Evolutionary conservation across 768 basidiomycete species (phyloP).

Genomic region (Agrocybe praecox): DNA sequence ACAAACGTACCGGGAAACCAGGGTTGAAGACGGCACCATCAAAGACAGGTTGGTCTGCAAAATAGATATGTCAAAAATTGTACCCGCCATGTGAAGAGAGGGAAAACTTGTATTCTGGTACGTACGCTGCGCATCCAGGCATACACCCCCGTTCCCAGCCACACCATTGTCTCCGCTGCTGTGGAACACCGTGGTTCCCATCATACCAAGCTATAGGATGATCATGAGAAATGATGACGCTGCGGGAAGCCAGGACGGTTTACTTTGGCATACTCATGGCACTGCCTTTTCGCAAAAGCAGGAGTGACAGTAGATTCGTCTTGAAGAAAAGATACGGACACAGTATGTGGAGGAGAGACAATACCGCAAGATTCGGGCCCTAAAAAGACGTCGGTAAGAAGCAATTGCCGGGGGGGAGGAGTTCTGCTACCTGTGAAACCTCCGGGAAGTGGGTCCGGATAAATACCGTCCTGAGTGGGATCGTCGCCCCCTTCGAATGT

Average conservation of each 20-base stretch:
- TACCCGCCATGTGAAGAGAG: neutral
- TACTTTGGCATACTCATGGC: slow-evolving; percentile 47
- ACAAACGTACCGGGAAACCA: slow-evolving; percentile 21
- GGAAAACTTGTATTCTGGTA: neutral
- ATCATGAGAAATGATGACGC: neutral
- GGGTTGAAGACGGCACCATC: slow-evolving; percentile 28
- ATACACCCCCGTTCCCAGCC: slow-evolving; percentile 33
- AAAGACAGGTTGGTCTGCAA: slow-evolving; percentile 23
- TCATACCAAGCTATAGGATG: slow-evolving; percentile 48
- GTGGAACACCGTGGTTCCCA: slow-evolving; percentile 62
- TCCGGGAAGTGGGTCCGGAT: slow-evolving; percentile 27
- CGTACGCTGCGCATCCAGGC: slow-evolving; percentile 47
- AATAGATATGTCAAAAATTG: neutral
- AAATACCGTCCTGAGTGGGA: slow-evolving; percentile 32
- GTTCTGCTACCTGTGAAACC: slow-evolving; percentile 30
- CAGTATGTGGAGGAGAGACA: slow-evolving; percentile 41
- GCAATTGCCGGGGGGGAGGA: neutral
- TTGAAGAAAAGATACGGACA: slow-evolving; percentile 46
- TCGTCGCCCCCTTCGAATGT: slow-evolving; percentile 50
- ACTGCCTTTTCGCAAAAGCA: slow-evolving; percentile 45
- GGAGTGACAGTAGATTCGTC: slow-evolving; percentile 42
- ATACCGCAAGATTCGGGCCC: slow-evolving; percentile 43
- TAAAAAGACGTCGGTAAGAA: slow-evolving; percentile 4
- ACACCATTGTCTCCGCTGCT: slow-evolving; percentile 65
- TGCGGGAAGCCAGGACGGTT: neutral